These are phyloP conservation scores for Polyplosphaeria fusca DNA, from an alignment of 495 filamentous ascomycete genomes.

Conservation along the genomic window DNA sequence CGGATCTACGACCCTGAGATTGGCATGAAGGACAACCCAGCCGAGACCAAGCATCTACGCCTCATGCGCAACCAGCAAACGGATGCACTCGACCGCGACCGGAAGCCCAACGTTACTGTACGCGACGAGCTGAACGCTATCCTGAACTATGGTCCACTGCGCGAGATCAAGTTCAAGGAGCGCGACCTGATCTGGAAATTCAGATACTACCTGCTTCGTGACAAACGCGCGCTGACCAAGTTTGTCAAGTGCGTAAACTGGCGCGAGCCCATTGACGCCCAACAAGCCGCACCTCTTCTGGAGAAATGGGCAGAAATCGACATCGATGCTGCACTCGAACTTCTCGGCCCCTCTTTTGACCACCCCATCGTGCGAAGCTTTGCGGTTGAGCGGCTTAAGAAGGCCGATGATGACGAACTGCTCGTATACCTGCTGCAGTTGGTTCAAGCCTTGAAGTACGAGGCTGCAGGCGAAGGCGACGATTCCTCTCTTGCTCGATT, in stretches of 20 bases:
- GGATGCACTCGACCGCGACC: constrained; percentile 83
- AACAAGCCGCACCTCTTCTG: constrained; percentile 84
- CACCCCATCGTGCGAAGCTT: constrained; percentile 85
- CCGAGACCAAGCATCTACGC: constrained; percentile 89
- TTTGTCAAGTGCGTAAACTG: constrained; percentile 97
- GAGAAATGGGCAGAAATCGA: constrained; percentile 96
- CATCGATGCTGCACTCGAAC: constrained; percentile 91
- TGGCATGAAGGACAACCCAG: constrained; percentile 82
- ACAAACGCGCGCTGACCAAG: constrained; percentile 93
- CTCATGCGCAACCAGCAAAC: constrained; percentile 92
- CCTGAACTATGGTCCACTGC: constrained; percentile 88
- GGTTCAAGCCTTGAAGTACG: constrained; percentile 95
- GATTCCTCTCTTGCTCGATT: constrained; percentile 90
- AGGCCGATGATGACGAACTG: constrained; percentile 91
- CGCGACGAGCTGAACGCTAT: constrained; percentile 90
- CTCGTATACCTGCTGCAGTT: constrained; percentile 90
- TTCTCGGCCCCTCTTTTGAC: constrained; percentile 88
- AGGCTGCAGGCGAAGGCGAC: constrained; percentile 61
- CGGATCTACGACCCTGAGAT: constrained; percentile 93
- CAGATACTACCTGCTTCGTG: constrained; percentile 83
- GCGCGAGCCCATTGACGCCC: constrained; percentile 79
- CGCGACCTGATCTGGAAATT: constrained; percentile 98
- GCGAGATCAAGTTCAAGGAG: constrained; percentile 80
- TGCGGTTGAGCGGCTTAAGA: constrained; percentile 85
- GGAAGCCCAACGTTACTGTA: constrained; percentile 95